Conservation (phyloP, 1,284 basidiomycete species). For the Rhodofomes roseus region DNA sequence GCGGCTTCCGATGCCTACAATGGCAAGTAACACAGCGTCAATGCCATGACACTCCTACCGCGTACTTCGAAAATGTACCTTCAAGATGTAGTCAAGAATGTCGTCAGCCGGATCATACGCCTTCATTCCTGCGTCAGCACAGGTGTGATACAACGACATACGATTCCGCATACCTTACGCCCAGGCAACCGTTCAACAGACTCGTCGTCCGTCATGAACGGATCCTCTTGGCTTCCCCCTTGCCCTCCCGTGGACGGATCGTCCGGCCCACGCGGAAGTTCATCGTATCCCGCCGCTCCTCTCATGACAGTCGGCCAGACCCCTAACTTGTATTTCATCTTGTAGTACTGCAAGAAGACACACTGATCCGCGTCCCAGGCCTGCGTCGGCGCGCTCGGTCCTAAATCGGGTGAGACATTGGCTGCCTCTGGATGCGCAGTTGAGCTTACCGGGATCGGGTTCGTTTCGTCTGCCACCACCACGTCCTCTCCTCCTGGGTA, state of each 20-base stretch:
- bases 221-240: neutral
- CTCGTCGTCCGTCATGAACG: neutral
- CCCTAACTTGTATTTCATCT: slow-evolving; percentile 14
- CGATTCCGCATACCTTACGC: neutral
- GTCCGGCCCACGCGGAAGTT: neutral
- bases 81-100: slow-evolving; percentile 18
- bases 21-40: neutral
- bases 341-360: slow-evolving; percentile 22
- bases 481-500: neutral
- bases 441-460: neutral
- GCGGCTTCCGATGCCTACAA: neutral
- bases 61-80: slow-evolving; percentile 5
- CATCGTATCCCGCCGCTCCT: slow-evolving; percentile 13
- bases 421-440: neutral
- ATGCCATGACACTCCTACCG: neutral
- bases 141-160: neutral
- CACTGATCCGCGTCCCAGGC: neutral
- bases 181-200: neutral
- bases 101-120: slow-evolving; percentile 15
- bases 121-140: neutral
- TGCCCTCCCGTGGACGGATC: neutral
- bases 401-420: neutral
- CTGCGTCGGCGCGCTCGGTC: no score
- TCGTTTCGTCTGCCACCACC: neutral
- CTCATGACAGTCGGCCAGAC: slow-evolving; percentile 8